Evolutionary conservation across 257 asterid species (phyloP).

Genomic region (Gentiana dahurica): DNA sequence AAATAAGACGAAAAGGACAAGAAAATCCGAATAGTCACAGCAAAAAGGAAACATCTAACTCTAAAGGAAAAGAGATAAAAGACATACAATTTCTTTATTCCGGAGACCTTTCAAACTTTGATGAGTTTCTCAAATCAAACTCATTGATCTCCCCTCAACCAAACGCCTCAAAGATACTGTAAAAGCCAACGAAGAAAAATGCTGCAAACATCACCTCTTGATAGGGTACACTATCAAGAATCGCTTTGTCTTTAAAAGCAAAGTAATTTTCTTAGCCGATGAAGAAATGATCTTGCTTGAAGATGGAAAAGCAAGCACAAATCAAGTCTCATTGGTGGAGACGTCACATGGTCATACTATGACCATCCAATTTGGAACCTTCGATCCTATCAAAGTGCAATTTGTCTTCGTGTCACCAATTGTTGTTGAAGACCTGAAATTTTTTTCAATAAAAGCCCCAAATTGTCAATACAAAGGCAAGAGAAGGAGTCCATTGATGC

Average conservation of each 20-base stretch:
- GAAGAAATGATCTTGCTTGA: background rate
- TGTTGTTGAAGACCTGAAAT: no score
- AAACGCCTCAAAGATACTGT: background rate
- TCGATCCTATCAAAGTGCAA: background rate
- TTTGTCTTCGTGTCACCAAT: no score
- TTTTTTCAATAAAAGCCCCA: no score
- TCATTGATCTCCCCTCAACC: background rate
- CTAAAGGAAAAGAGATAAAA: background rate
- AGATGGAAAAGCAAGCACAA: background rate
- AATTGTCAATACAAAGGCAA: no score
- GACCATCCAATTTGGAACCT: slow-evolving; percentile 1
- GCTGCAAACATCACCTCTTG: background rate
- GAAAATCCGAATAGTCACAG: background rate
- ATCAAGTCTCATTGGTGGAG: background rate
- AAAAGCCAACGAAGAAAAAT: background rate
- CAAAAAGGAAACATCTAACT: background rate
- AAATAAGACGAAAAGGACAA: background rate
- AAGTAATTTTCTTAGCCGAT: background rate
- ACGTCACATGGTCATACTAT: background rate
- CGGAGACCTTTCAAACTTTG: background rate
- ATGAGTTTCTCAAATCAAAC: background rate
- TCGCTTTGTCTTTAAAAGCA: background rate
- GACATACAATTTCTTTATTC: background rate
- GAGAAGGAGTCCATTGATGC: no score
- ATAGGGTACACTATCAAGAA: background rate